phyloP scores from a whole-genome alignment of 2,329 filamentous ascomycete species.

The Tolypocladium ovalisporum region DNA sequence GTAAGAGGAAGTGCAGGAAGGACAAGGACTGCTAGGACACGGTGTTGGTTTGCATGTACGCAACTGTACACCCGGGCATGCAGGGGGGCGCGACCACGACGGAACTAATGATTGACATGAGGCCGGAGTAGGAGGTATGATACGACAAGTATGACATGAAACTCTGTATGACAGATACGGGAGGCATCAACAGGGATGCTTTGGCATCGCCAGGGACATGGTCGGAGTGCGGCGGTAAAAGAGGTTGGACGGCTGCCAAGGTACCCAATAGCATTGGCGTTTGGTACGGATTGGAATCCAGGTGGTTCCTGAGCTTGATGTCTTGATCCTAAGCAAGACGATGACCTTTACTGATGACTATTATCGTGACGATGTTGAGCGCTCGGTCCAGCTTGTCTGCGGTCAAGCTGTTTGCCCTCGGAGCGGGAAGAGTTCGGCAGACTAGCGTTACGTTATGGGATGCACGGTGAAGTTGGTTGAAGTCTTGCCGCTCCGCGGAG shows the following conservation, averaged over 20 bases:
- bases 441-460: too few species aligned
- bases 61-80: background rate
- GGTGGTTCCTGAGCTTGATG: background rate
- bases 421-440: background rate
- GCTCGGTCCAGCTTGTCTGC: background rate
- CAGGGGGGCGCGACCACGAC: background rate
- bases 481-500: background rate
- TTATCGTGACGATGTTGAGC: too few species aligned
- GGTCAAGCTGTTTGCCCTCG: background rate
- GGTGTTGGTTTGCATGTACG: background rate
- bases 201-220: background rate
- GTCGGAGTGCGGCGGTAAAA: background rate
- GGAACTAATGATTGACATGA: background rate
- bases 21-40: constrained; percentile 2
- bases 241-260: background rate
- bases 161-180: background rate
- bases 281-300: background rate
- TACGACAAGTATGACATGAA: background rate
- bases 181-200: background rate
- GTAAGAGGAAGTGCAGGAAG: constrained; percentile 14
- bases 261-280: background rate
- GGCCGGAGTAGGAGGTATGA: background rate
- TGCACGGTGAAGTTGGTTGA: too few species aligned
- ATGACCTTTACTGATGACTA: too few species aligned
- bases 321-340: background rate